Evolutionary conservation across 2,329 filamentous ascomycete genomes (phyloP), one percentile per base, ranked within the genome.

Genomic region (Alternaria sp.): DNA sequence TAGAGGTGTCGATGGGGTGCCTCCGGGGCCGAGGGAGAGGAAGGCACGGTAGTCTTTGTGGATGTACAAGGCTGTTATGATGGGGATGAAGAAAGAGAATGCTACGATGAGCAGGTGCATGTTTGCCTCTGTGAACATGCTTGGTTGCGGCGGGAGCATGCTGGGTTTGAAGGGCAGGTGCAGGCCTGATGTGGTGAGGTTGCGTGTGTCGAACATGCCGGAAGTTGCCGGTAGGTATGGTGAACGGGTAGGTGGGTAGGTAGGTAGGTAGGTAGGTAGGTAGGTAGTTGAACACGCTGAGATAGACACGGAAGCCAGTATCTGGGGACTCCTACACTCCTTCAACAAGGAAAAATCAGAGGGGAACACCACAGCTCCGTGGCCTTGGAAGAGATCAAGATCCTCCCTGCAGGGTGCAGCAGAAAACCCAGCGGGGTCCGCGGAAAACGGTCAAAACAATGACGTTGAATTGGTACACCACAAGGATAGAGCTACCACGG

Each of bases 31-130:
- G 21, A 96, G 86, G 37, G 85, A 85, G 63, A 94, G 80, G 78
- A 92, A 95, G 73, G 88, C 89, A 52, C 82, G 80, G 77, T 92
- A 95, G 80, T 94, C 90, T 71, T 87, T 86, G 71, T 87, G 86
- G 67, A 91, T 77, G 58, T 80, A 70, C 66, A 72, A 58, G 56
- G 72, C 62, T 4, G 69, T 61, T 23, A 72, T 36, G 51, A 74
- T 10, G n/a, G 72, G 69, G 26, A 77, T 59, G 23, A 64, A 61
- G 39, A 75, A 46, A 4, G 60, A 49, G 17, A 56, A 24, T 23
- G 51, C 48, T 17, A 46, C 56, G 24, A n/a, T 58, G 24, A 55
- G 51, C 17, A 54, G 37, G 45, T 54, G 31, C 14, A 48, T 10
- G 17, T 46, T 29, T 0, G 56, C 50, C 54, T 57, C 49, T 13